A percentile compares a stretch with the other conserved stretches of the same genome.
Evolutionary conservation across 2,329 filamentous ascomycete genomes (phyloP).

Genomic region (Fusarium papillatum): DNA sequence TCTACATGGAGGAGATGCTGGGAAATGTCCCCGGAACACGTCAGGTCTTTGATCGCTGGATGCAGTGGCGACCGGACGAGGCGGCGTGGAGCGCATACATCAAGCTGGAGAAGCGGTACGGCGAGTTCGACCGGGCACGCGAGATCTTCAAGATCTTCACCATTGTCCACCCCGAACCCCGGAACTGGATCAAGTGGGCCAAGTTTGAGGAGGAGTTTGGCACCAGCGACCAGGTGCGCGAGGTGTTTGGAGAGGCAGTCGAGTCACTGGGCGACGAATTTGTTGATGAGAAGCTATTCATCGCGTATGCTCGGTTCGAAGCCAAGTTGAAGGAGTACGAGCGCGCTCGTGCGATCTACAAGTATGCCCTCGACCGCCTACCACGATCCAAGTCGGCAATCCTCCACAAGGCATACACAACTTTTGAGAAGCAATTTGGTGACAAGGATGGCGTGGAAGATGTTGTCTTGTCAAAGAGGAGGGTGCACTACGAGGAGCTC

Average conservation of each 20-base stretch:
- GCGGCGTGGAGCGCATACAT: slow-evolving; percentile 96
- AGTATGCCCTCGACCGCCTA: slow-evolving; percentile 93
- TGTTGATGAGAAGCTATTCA: slow-evolving; percentile 96
- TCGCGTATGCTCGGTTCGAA: slow-evolving; percentile 95
- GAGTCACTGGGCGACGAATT: slow-evolving; percentile 94
- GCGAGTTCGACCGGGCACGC: slow-evolving; percentile 90
- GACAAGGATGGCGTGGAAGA: slow-evolving; percentile 95
- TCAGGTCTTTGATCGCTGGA: slow-evolving; percentile 97
- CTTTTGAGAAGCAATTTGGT: slow-evolving; percentile 98
- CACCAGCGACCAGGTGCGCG: slow-evolving; percentile 90
- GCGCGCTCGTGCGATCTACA: slow-evolving; percentile 94
- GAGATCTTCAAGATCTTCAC: slow-evolving; percentile 93
- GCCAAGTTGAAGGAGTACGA: slow-evolving; percentile 96
- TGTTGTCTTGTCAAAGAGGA: slow-evolving; percentile 93
- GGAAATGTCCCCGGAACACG: slow-evolving; percentile 93
- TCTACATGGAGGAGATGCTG: slow-evolving; percentile 98
- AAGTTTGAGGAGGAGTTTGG: slow-evolving; percentile 97
- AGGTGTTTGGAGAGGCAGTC: slow-evolving; percentile 91
- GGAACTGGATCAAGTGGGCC: slow-evolving; percentile 99
- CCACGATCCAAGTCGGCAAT: slow-evolving; percentile 87
- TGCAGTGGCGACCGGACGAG: slow-evolving; percentile 98
- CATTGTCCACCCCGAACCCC: slow-evolving; percentile 91
- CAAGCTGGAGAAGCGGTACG: slow-evolving; percentile 96
- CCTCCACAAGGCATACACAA: slow-evolving; percentile 95
- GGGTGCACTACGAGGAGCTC: slow-evolving; percentile 94